Base-by-base conservation (phyloP, 1,284 basidiomycete species). In the Cryptococcus amylolentus region DNA sequence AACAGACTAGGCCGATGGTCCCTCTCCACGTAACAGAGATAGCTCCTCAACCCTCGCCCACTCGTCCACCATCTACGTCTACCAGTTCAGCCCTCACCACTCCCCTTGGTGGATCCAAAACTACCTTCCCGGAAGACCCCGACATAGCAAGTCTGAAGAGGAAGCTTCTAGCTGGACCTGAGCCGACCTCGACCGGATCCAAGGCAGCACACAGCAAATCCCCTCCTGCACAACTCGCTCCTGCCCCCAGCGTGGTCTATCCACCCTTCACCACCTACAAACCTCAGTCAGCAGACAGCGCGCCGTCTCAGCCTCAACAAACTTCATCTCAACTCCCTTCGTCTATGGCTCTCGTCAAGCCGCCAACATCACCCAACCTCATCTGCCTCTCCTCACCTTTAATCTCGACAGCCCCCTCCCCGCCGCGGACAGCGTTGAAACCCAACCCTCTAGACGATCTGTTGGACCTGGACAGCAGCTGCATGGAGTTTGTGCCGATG, bases 371-470 rank as follows among this genome's bases (percentile, higher is more conserved):
- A n/a, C 23, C 23, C 12, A 40, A 54, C 28, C 45, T 54, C 44
- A 54, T 54, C 37, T 28, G 46, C 27, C 41, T 54, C 37, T 43
- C 39, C 14, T 42, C 31, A 12, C 46, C 14, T 48, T 8, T 42
- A 23, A 35, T 23, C 3, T 23, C 46, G 14, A 42, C 26, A 10
- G 41, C 9, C 27, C 38, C 23, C 38, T 10, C 23, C 13, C 45
- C 28, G 3, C 27, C 12, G 9, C 39, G 26, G 16, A 13, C 23
- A 35, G 31, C 12, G 28, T 20, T 35, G 13, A 8, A 20, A 10
- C 14, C n/a, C 27, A 37, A 45, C 16, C 13, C 37, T 12, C n/a
- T 39, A 4, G 53, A 18, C 18, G 46, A 39, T 20, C 35, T 28
- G 23, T 31, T 20, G 12, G 20, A 48, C 37, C 40, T 27, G 20